Conservation (phyloP, 164 flowering plant genomes). For the Liriodendron chinense region DNA sequence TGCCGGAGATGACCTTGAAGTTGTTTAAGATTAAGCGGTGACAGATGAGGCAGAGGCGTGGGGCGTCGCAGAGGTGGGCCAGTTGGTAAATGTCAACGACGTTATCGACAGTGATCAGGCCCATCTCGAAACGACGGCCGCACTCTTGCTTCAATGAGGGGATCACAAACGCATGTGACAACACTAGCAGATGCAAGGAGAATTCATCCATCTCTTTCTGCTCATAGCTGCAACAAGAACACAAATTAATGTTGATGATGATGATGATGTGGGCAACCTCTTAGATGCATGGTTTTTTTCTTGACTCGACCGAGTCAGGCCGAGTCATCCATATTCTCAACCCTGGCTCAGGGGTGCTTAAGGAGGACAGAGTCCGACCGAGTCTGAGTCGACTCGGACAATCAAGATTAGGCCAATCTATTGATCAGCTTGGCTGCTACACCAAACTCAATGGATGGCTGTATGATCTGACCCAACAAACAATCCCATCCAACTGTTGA, state of each 20-base stretch:
- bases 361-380: no score
- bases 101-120: constrained; percentile 54
- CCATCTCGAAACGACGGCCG: constrained; percentile 44
- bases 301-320: no score
- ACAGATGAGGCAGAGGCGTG: constrained; percentile 67
- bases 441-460: no score
- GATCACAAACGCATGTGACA: constrained; percentile 70
- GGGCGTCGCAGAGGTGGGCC: constrained; percentile 70
- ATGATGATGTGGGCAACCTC: neutral
- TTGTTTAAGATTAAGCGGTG: constrained; percentile 53
- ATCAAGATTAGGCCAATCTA: no score
- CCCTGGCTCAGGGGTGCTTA: no score
- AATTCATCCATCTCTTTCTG: constrained; percentile 61
- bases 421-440: no score
- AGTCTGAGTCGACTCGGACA: no score
- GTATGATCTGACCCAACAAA: no score
- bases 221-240: constrained; percentile 44
- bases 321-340: no score
- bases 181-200: constrained; percentile 60
- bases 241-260: neutral
- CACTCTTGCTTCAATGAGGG: constrained; percentile 66
- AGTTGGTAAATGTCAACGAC: constrained; percentile 72
- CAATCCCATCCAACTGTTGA: no score
- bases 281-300: no score
- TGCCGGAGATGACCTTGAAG: constrained; percentile 47